Evolutionary conservation across 2,329 filamentous ascomycete genomes (phyloP), one percentile per base, ranked within the genome.

Genomic region (Fusarium proliferatum): DNA sequence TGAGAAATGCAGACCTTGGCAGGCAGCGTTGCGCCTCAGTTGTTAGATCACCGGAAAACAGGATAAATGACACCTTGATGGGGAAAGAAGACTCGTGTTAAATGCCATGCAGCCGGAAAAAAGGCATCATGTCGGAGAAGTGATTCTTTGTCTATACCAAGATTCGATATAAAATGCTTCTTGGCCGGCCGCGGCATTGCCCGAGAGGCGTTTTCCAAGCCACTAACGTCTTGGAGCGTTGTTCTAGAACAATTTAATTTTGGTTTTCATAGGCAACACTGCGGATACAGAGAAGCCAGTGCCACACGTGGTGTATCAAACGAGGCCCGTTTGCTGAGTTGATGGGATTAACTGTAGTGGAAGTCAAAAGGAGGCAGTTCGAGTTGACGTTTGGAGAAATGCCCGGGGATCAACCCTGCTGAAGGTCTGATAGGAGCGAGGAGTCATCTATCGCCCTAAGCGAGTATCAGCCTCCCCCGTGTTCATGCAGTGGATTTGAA

Each of bases 211-310:
- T 58, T 63, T 41, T 23, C 28, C 17, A 36, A 63, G 48, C 62
- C 62, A 69, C 51, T 59, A 65, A 70, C 53, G 45, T 23, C 30
- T 28, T n/a, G 26, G 43, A 64, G 45, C 39, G 45, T 52, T 46
- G 52, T 77, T 76, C 75, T 71, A 76, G 71, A 76, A 76, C 55
- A 56, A 62, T 56, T 73, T 41, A 48, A 49, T 60, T 43, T 51
- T 33, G 51, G 51, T 30, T 16, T 45, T 26, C 30, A 19, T 52
- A 12, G 21, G 26, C 48, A 48, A 52, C 23, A 46, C 21, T 41
- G 15, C 21, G 21, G 16, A 23, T 41, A n/a, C 30, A n/a, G 38
- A 21, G 28, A 52, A 59, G 17, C 41, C 43, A 41, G 39, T 21
- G 23, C 21, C 30, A 36, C 36, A 46, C 41, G 41, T 43, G 33